Conservation (phyloP, 1,284 basidiomycete species). For the Waitea zeae region DNA sequence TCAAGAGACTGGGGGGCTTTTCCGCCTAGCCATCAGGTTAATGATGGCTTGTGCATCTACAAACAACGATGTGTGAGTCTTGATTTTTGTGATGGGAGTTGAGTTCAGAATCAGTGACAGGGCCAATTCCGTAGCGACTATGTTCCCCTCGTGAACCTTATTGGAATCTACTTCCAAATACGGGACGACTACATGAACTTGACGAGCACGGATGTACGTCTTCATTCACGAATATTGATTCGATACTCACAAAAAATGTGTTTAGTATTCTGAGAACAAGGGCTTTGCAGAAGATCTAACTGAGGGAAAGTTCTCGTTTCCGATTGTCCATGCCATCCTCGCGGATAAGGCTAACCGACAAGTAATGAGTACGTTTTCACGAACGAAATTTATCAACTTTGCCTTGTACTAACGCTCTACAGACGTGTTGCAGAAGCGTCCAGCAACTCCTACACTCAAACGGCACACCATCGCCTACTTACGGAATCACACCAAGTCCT, state of each 20-base stretch:
- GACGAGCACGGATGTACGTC: slow-evolving; percentile 60
- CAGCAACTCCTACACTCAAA: slow-evolving; percentile 67
- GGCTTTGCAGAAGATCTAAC: slow-evolving; percentile 91
- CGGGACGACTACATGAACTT: slow-evolving; percentile 97
- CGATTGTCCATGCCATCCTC: slow-evolving; percentile 78
- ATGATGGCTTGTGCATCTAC: slow-evolving; percentile 82
- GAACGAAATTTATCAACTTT: slow-evolving; percentile 1
- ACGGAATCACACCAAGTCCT: slow-evolving; percentile 49
- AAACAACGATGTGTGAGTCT: slow-evolving; percentile 40
- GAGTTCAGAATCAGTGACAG: neutral
- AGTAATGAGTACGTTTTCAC: slow-evolving; percentile 50
- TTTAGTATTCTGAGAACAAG: slow-evolving; percentile 78
- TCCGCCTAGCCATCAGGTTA: slow-evolving; percentile 85
- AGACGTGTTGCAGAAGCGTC: slow-evolving; percentile 85
- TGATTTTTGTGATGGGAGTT: neutral
- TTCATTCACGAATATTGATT: neutral
- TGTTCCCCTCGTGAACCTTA: slow-evolving; percentile 84
- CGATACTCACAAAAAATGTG: neutral
- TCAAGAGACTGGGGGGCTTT: slow-evolving; percentile 87
- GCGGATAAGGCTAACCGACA: slow-evolving; percentile 58
- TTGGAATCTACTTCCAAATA: slow-evolving; percentile 93
- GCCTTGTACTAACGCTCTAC: slow-evolving; percentile 3
- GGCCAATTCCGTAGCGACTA: slow-evolving; percentile 43
- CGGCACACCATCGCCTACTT: slow-evolving; percentile 68
- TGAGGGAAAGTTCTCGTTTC: slow-evolving; percentile 95